A percentile compares a stretch with the other conserved stretches of the same genome.
Evolutionary conservation across 2,329 filamentous ascomycete species (phyloP).

Genomic region (Stylonectria norvegica): DNA sequence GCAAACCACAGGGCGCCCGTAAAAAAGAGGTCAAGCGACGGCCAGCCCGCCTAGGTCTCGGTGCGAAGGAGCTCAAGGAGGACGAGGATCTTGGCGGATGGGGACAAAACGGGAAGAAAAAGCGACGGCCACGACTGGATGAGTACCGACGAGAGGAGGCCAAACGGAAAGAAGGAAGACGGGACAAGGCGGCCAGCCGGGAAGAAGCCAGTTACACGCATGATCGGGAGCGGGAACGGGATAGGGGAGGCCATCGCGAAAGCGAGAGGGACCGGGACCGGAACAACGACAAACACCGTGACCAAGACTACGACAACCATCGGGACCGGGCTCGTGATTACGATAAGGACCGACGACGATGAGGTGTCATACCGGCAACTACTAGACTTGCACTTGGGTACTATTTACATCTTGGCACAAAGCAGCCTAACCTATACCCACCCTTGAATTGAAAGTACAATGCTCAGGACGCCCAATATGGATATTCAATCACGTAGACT

Average conservation of each 20-base stretch:
- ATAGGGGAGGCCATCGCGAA: conserved; percentile 36
- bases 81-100: conserved; percentile 74
- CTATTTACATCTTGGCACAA: no score
- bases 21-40: conserved; percentile 66
- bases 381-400: no score
- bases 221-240: conserved; percentile 37
- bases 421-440: no score
- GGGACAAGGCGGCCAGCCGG: no score
- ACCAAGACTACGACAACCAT: conserved; percentile 24
- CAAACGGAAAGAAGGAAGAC: conserved; percentile 42
- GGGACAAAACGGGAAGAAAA: conserved; percentile 64
- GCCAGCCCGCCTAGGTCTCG: conserved; percentile 80
- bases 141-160: conserved; percentile 48
- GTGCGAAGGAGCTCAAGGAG: conserved; percentile 75
- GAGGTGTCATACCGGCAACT: no score
- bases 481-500: no score
- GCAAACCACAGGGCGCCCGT: conserved; percentile 50
- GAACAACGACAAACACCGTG: conserved; percentile 34
- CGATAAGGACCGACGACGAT: conserved; percentile 19
- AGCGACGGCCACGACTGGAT: conserved; percentile 42
- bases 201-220: conserved; percentile 46
- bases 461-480: no score
- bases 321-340: conserved; percentile 18
- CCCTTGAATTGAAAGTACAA: no score
- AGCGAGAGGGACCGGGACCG: conserved; percentile 33